Base-by-base conservation (phyloP, 2,329 filamentous ascomycete genomes). In the Corynespora cassiicola region DNA sequence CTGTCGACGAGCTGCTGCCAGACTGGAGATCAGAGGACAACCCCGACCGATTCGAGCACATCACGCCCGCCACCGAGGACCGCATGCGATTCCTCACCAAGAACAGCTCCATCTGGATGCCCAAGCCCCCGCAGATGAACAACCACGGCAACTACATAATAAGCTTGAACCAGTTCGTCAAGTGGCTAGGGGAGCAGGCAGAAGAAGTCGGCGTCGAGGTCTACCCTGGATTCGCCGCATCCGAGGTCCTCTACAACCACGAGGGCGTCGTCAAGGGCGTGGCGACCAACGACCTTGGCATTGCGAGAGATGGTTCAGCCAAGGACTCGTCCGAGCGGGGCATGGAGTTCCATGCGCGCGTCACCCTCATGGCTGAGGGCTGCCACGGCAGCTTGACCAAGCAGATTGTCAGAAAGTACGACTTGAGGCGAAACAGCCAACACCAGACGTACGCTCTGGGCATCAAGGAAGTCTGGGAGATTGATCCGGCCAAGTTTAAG, bases 61-160 rank as follows among this genome's bases (percentile, higher is more conserved):
- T 86, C 42, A 99, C 94, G 1, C 86, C 90, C 14, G 92, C 90
- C 4, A 86, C 82, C 48, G 75, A 75, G 32, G 94, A 99, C 62
- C 86, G 84, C 71, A 96, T 99, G 92, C 86, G 89, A 55, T 96
- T 96, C 71, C 79, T 99, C 45, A 97, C 92, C 30, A 87, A 91
- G 74, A 87, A 78, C 36, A 76, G 77, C 46, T 76, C 90, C 0
- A 82, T 95, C 40, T 89, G 90, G 5, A 76, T 97, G 36, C 94
- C 92, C 1, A 84, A 86, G 9, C 94, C 94, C 28, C 94, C 94
- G 20, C 94, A 97, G 74, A 99, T 99, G 94, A 84, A 91, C 75
- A 99, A 99, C 68, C 82, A 95, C 61, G 94, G 94, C 54, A 99
- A 99, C 73, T 97, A 95, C 70, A 99, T 99, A 54, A 84, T 99